Evolutionary conservation across 352 stramenopile genomes (phyloP).

Genomic region (Aphanomyces cochlioides): DNA sequence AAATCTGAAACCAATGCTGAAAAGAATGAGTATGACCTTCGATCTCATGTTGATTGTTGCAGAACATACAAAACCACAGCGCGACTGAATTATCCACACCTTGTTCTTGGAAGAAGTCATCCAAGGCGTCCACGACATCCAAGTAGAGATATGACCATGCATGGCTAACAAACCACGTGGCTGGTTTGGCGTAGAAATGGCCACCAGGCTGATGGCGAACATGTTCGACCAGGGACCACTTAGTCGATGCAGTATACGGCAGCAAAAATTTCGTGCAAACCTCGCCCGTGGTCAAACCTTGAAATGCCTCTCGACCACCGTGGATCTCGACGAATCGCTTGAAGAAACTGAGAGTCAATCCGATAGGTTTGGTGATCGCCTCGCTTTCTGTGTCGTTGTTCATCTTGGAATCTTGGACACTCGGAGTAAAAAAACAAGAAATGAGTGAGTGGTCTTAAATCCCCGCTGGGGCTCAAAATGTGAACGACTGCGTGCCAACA

Average conservation of each 20-base stretch:
- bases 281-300: constrained; percentile 10
- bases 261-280: constrained; percentile 13
- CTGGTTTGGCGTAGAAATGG: not conserved
- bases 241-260: not conserved
- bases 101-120: constrained; percentile 15
- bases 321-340: constrained; percentile 14
- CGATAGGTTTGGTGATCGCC: constrained; percentile 1
- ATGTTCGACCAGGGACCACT: constrained; percentile 6
- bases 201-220: not conserved
- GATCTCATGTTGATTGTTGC: constrained; percentile 25
- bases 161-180: constrained; percentile 21
- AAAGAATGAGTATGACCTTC: not conserved
- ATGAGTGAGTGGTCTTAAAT: too few relatives aligned
- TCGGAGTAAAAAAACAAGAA: too few relatives aligned
- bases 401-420: too few relatives aligned
- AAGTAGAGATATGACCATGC: constrained; percentile 24
- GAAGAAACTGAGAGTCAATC: constrained; percentile 12
- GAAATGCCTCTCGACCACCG: constrained; percentile 3
- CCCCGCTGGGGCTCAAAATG: too few relatives aligned
- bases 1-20: constrained; percentile 2
- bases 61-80: constrained; percentile 28
- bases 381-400: not conserved
- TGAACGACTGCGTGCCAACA: too few relatives aligned
- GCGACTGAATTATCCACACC: not conserved
- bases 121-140: not conserved